phyloP scores from a whole-genome alignment of 768 basidiomycete genomes.

The Fistulinella prunicolor region DNA sequence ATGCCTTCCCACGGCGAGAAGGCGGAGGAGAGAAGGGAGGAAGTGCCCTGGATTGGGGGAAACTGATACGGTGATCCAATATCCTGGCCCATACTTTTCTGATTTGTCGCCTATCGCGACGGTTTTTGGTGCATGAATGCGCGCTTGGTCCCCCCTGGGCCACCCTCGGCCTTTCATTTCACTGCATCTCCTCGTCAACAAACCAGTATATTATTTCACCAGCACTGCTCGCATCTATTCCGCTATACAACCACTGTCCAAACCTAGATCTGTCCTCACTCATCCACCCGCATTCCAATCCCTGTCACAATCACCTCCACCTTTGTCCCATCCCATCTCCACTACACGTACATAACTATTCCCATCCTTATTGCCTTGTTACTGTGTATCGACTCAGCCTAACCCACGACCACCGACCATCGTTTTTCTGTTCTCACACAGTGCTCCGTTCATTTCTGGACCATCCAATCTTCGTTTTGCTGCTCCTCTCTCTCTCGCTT shows the following conservation, averaged over 20 bases:
- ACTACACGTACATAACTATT: slow-evolving; percentile 27
- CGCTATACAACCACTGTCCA: slow-evolving; percentile 15
- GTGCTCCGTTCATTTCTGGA: slow-evolving; percentile 19
- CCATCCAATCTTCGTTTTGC: slow-evolving; percentile 17
- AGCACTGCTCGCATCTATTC: slow-evolving; percentile 28
- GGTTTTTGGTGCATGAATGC: slow-evolving; percentile 8
- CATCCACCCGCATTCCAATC: slow-evolving; percentile 18
- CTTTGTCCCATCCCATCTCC: background rate
- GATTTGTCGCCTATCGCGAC: background rate
- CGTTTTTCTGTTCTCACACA: slow-evolving; percentile 6
- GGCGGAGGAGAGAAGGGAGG: slow-evolving; percentile 35
- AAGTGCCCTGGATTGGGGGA: slow-evolving; percentile 45
- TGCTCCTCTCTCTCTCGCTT: slow-evolving; percentile 11
- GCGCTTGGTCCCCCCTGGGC: background rate
- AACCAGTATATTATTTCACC: slow-evolving; percentile 21
- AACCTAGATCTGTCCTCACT: slow-evolving; percentile 20
- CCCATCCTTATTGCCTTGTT: slow-evolving; percentile 25
- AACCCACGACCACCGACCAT: slow-evolving; percentile 10
- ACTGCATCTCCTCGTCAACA: slow-evolving; percentile 6
- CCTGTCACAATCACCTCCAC: slow-evolving; percentile 14
- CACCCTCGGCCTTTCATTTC: background rate
- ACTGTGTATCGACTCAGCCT: slow-evolving; percentile 25
- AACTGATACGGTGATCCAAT: slow-evolving; percentile 45
- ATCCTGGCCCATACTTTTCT: background rate
- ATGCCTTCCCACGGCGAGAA: slow-evolving; percentile 85